Evolutionary conservation across 2,329 filamentous ascomycete species (phyloP), one percentile per base, ranked within the genome.

Genomic region (Pseudogymnoascus sp.): DNA sequence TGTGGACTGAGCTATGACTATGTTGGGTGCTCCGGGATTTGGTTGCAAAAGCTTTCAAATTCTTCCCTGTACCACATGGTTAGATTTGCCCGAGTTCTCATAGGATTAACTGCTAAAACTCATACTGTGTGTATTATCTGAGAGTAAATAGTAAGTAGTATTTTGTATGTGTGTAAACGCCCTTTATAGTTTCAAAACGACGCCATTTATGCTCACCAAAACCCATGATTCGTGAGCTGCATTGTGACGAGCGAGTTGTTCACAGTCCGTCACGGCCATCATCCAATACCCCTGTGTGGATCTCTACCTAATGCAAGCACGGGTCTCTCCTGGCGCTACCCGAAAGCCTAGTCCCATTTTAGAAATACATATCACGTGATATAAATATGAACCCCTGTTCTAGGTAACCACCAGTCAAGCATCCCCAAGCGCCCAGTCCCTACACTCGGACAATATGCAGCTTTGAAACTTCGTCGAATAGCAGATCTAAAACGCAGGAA

Each of bases 381-480:
- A 35, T 55, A 3, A 21, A 6, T 7, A 8, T 3, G 12, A 12
- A 31, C 48, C 48, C 48, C 29, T 55, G 48, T 55, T 18, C 29
- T 18, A 55, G 27, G 27, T 55, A 55, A 55, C 27, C n/a, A 18
- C 48, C 48, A 55, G 48, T 21, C 48, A 55, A 18, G 13, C 29
- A 29, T 55, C 48, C 48, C 29, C 29, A 55, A 35, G 29, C 48
- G 48, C 48, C 48, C 29, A 33, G 48, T 55, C 48, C 29, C 29
- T 33, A 29, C 6, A 9, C 48, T 33, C 5, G 15, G 48, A 35
- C 5, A 5, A 1, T 10, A 55, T 55, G 29, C 29, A 55, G 48
- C 48, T 55, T 55, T 55, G 48, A 55, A 55, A 55, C 48, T 29
- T 55, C 15, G 48, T 55, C 48, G n/a, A 55, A 29, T 29, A 55